Base-by-base conservation (phyloP, 2,329 filamentous ascomycete genomes). In the Colletotrichum costaricense region DNA sequence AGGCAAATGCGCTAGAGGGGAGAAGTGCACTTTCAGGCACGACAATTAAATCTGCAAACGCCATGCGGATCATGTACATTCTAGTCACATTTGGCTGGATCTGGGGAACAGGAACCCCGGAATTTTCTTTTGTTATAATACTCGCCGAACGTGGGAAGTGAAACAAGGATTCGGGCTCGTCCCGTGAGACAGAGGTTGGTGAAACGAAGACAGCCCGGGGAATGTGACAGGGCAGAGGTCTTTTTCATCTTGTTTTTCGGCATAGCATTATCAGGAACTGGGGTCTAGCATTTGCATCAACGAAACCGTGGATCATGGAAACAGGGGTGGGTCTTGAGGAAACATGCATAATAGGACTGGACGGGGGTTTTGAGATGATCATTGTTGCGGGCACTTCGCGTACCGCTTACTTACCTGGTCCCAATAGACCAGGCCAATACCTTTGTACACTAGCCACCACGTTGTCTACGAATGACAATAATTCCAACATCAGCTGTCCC, bases 1-100 rank as follows among this genome's bases (percentile, higher is more conserved):
- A 79, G 93, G 93, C 16, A 92, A 91, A 79, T 94, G 93, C 82
- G 90, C 89, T 7, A 92, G 94, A 79, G 93, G 93, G 26, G 91
- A 93, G 46, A 91, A 91, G 78, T 94, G 93, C 83, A 94, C 93
- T 2, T 95, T 93, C 81, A 88, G 92, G 69, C 93, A 95, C 78
- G 91, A 93, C 54, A 75, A 56, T 60, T 73, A 62, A 38, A n/a
- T 49, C 24, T 5, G 42, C 54, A 58, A 54, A 26, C 12, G 8
- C n/a, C 24, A 26, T 28, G 28, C n/a, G 30, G 24, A 22, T 26
- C 11, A 46, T 60, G 59, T 69, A 72, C 54, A 62, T 64, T 46
- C n/a, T 30, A 49, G 42, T 49, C 22, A 42, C 59, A 16, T 9
- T 49, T 28, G 55, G 46, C 42, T 73, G 59, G 42, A 56, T 64